A percentile compares a stretch with the other conserved stretches of the same genome.
Evolutionary conservation across 257 asterid genomes (phyloP).

Genomic region (Nicotiana benthamiana): DNA sequence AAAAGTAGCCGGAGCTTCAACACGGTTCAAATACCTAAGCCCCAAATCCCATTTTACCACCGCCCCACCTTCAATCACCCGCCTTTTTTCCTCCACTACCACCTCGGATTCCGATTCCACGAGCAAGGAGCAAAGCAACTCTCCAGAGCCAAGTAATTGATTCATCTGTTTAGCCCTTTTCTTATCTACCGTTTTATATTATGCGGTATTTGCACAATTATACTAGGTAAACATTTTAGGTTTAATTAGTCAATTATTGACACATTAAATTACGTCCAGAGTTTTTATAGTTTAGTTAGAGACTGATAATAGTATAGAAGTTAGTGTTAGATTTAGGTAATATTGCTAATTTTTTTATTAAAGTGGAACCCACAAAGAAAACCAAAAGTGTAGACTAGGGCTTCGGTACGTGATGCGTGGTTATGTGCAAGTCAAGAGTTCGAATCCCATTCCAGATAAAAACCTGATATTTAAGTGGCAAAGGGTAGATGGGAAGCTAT

Average conservation of each 20-base stretch:
- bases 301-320: not conserved
- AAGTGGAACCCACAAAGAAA: not conserved
- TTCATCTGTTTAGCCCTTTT: not conserved
- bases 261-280: not conserved
- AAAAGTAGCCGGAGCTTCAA: not conserved
- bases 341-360: not conserved
- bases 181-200: not conserved
- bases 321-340: not conserved
- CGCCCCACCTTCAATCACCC: not conserved
- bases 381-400: too few species aligned
- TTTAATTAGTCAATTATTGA: not conserved
- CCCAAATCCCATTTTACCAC: not conserved
- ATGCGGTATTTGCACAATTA: not conserved
- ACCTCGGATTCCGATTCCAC: not conserved
- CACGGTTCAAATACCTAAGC: not conserved
- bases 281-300: not conserved
- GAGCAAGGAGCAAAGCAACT: not conserved
- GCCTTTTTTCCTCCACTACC: constrained; percentile 2
- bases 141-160: constrained; percentile 3
- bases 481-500: too few species aligned
- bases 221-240: not conserved
- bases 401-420: too few species aligned
- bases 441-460: too few species aligned
- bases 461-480: too few species aligned
- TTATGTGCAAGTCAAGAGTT: too few species aligned